Conservation (phyloP, 352 stramenopile genomes). For the Phytophthora europaea region DNA sequence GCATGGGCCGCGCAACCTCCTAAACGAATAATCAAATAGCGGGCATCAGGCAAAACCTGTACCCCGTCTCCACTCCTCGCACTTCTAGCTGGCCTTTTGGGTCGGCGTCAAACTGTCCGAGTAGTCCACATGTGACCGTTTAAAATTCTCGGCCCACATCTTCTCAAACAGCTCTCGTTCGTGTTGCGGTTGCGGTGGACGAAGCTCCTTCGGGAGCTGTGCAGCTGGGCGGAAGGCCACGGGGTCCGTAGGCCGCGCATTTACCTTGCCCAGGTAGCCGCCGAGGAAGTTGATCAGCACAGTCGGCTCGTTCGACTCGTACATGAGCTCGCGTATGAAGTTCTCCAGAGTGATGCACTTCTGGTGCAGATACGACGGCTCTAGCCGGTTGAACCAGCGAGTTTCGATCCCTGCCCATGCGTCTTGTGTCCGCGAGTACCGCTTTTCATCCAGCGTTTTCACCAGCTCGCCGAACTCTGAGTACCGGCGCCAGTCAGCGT, state of each 20-base stretch:
- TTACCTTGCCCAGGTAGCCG: conserved; percentile 82
- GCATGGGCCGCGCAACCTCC: conserved; percentile 23
- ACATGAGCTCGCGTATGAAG: conserved; percentile 91
- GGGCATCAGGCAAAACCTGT: conserved; percentile 5
- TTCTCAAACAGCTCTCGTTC: conserved; percentile 97
- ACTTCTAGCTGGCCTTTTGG: conserved; percentile 32
- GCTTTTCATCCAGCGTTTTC: conserved; percentile 77
- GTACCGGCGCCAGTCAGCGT: conserved; percentile 89
- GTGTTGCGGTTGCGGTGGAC: conserved; percentile 94
- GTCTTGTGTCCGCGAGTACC: conserved; percentile 68
- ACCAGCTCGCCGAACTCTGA: conserved; percentile 89
- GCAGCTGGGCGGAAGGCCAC: conserved; percentile 71
- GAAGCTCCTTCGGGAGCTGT: conserved; percentile 87
- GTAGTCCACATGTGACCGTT: conserved; percentile 89
- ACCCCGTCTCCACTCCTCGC: conserved; percentile 23
- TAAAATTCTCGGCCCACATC: conserved; percentile 98
- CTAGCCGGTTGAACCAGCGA: conserved; percentile 89
- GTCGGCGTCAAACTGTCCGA: conserved; percentile 20
- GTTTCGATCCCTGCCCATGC: conserved; percentile 85
- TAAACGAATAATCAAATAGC: conserved; percentile 49
- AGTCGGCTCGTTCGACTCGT: conserved; percentile 83
- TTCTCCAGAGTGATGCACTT: conserved; percentile 92
- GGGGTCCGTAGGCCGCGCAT: conserved; percentile 74
- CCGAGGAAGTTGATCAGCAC: conserved; percentile 87
- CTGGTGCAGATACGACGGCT: conserved; percentile 89